Evolutionary conservation across 768 basidiomycete genomes (phyloP).

Genomic region (Tulasnella sp.): DNA sequence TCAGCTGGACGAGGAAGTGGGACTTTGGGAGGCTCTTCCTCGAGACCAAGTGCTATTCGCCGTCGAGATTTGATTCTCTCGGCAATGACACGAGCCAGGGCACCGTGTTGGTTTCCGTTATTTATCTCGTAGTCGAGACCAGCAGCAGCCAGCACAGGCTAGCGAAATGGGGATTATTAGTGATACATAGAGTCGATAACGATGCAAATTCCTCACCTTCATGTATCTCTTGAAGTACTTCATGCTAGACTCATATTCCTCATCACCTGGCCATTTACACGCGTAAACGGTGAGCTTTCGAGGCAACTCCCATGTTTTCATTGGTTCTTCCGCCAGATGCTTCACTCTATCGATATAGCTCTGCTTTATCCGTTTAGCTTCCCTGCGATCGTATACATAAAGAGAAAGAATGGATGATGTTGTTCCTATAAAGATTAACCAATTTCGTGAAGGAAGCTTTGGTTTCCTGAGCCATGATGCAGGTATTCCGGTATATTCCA

Average conservation of each 20-base stretch:
- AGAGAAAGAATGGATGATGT: conserved; percentile 55
- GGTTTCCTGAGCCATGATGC: conserved; percentile 77
- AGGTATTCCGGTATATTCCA: conserved; percentile 39
- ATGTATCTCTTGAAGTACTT: conserved; percentile 93
- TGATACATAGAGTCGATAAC: background rate
- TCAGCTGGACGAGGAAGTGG: conserved; percentile 35
- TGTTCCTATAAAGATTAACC: conserved; percentile 81
- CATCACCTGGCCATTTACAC: conserved; percentile 87
- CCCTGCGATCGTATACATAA: conserved; percentile 75
- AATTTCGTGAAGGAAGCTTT: conserved; percentile 78
- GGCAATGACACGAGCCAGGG: conserved; percentile 62
- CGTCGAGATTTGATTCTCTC: conserved; percentile 60
- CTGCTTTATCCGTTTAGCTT: conserved; percentile 65
- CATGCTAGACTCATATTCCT: conserved; percentile 71
- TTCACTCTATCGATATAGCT: conserved; percentile 71
- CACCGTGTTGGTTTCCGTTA: conserved; percentile 70
- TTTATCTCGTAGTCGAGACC: conserved; percentile 86
- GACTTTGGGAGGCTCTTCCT: conserved; percentile 34
- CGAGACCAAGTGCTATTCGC: conserved; percentile 51
- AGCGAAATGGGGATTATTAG: background rate
- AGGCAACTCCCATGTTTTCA: conserved; percentile 50
- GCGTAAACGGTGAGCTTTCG: conserved; percentile 79
- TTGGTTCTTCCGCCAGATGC: conserved; percentile 54
- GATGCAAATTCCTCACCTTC: conserved; percentile 47
- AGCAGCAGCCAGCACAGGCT: conserved; percentile 91